Evolutionary conservation across 495 filamentous ascomycete species (phyloP).

Genomic region (Xylaria palmicola): DNA sequence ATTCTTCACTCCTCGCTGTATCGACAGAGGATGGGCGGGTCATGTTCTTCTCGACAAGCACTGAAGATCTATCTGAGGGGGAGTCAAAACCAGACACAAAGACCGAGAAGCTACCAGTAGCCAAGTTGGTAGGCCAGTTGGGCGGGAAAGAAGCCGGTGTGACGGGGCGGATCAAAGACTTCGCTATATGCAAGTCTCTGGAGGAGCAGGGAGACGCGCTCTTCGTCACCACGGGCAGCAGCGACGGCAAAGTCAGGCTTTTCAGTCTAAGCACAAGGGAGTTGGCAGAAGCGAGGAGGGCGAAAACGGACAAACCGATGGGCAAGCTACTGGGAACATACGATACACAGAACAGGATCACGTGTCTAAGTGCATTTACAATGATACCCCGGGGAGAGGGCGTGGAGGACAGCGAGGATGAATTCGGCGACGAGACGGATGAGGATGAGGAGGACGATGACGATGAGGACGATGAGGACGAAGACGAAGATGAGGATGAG

Average conservation of each 20-base stretch:
- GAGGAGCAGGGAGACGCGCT: constrained; percentile 38
- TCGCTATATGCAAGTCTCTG: constrained; percentile 58
- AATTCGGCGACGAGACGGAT: constrained; percentile 41
- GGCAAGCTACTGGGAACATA: constrained; percentile 75
- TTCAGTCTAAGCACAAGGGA: constrained; percentile 60
- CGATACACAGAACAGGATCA: constrained; percentile 85
- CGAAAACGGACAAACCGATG: constrained; percentile 49
- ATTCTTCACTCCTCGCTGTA: constrained; percentile 61
- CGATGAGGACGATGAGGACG: constrained; percentile 29
- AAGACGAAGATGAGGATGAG: background rate
- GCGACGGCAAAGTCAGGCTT: constrained; percentile 76
- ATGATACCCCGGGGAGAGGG: constrained; percentile 65
- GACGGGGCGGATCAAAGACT: constrained; percentile 81
- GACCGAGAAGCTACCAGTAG: constrained; percentile 43
- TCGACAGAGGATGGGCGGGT: constrained; percentile 94
- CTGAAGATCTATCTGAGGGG: constrained; percentile 31
- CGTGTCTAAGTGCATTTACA: constrained; percentile 80
- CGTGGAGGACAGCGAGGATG: constrained; percentile 50
- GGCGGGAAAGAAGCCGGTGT: constrained; percentile 70
- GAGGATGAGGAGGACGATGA: constrained; percentile 48
- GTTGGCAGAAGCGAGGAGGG: constrained; percentile 29
- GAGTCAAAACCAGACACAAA: constrained; percentile 13
- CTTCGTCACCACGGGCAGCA: constrained; percentile 74
- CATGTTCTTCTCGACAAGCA: constrained; percentile 73
- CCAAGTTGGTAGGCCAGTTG: constrained; percentile 67